Conservation (phyloP, 257 asterid species). For the Nyctanthes arbortristis region DNA sequence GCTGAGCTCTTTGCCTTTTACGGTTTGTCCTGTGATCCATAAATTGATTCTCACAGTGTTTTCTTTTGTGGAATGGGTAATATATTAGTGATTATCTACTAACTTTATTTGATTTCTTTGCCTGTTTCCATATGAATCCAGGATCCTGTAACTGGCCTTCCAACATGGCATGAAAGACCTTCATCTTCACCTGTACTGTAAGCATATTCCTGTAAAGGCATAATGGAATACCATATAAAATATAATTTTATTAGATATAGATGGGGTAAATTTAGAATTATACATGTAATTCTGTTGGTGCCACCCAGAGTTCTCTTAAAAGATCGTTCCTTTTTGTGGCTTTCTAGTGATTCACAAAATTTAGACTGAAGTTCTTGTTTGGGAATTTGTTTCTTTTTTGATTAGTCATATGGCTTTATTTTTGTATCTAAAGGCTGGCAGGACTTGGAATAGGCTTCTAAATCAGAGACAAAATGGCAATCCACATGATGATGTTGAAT, state of each 20-base stretch:
- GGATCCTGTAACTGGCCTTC: constrained; percentile 97
- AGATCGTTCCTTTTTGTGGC: no score
- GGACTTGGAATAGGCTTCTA: neutral
- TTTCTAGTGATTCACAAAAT: neutral
- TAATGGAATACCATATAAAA: neutral
- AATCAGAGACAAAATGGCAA: neutral
- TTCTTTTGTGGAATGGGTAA: constrained; percentile 20
- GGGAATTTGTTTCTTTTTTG: constrained; percentile 6
- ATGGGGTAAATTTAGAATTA: neutral
- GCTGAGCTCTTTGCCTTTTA: constrained; percentile 80
- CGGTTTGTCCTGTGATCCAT: constrained; percentile 51
- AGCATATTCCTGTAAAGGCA: constrained; percentile 34
- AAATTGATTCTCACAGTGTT: constrained; percentile 24
- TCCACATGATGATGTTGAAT: neutral
- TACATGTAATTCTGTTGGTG: neutral
- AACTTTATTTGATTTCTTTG: constrained; percentile 20
- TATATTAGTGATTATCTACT: constrained; percentile 12
- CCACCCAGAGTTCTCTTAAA: neutral
- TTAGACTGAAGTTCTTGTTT: constrained; percentile 1
- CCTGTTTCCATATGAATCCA: constrained; percentile 44
- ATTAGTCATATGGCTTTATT: constrained; percentile 1
- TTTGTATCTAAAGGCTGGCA: constrained; percentile 13
- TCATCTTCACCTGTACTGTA: constrained; percentile 80
- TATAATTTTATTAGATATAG: neutral
- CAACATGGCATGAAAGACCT: constrained; percentile 86